These are phyloP conservation scores for Aeschynomene evenia DNA, from an alignment of 306 rosid species.

Conservation along the genomic window DNA sequence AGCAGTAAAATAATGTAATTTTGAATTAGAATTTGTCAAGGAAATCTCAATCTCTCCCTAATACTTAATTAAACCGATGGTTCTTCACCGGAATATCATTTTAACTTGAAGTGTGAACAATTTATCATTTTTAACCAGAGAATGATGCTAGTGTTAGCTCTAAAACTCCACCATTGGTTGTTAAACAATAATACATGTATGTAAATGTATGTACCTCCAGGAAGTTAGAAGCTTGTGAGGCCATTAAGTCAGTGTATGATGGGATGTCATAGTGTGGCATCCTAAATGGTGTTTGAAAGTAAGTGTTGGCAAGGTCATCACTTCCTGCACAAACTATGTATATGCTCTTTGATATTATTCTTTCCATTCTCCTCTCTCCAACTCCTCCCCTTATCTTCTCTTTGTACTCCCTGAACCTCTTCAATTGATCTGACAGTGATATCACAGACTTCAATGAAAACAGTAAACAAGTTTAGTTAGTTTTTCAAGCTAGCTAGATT, in stretches of 20 bases:
- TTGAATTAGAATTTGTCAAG: too few species aligned
- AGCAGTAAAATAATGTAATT: background rate
- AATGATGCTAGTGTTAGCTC: background rate
- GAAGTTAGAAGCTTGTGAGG: constrained; percentile 47
- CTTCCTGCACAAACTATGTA: constrained; percentile 52
- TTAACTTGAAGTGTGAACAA: too few species aligned
- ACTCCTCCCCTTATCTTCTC: constrained; percentile 40
- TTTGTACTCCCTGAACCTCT: constrained; percentile 52
- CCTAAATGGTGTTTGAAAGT: constrained; percentile 39
- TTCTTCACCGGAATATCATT: too few species aligned
- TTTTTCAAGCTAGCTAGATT: background rate
- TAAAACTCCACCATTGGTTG: background rate
- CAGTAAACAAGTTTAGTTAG: background rate
- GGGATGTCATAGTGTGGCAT: constrained; percentile 38
- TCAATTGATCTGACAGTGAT: constrained; percentile 55
- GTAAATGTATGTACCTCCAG: too few species aligned
- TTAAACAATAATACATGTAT: too few species aligned
- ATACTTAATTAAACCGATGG: too few species aligned
- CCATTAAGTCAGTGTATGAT: constrained; percentile 61
- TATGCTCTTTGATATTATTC: constrained; percentile 54
- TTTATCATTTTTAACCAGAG: too few species aligned
- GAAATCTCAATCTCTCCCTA: too few species aligned
- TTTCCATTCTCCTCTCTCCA: constrained; percentile 39
- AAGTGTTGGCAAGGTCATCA: constrained; percentile 71
- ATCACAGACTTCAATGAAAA: constrained; percentile 44